Percentiles rank a stretch among this genome's conserved stretches.
Conservation (phyloP, 1,284 basidiomycete genomes). For the Xerocomus alliaceus region DNA sequence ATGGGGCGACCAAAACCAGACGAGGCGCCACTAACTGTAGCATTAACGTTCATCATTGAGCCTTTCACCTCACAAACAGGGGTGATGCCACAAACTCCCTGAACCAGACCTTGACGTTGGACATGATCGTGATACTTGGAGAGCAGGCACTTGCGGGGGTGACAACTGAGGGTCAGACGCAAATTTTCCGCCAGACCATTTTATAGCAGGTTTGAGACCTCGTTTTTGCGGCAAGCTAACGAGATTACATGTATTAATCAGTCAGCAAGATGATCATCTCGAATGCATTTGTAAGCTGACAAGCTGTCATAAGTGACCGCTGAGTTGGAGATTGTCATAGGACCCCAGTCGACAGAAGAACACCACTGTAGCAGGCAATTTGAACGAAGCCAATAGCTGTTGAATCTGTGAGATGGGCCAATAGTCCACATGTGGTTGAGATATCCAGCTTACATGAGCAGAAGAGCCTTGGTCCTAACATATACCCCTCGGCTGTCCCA, state of each 20-base stretch:
- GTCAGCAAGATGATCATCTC: not conserved
- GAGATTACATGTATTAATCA: not conserved
- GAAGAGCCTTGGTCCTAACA: no score
- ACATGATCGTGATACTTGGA: slow-evolving; percentile 11
- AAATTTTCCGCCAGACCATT: not conserved
- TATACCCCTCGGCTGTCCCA: no score
- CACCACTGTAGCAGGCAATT: no score
- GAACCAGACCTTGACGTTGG: slow-evolving; percentile 29
- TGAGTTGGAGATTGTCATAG: no score
- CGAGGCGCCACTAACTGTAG: slow-evolving; percentile 36
- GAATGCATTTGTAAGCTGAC: not conserved
- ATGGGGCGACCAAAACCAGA: slow-evolving; percentile 38
- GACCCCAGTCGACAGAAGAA: no score
- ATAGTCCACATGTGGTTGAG: no score
- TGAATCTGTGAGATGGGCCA: no score
- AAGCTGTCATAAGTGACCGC: not conserved
- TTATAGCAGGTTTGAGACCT: not conserved
- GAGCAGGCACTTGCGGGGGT: not conserved
- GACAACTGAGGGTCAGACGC: not conserved
- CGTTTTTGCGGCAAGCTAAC: not conserved
- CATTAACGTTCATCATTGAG: not conserved
- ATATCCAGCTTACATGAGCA: no score
- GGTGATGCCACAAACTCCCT: slow-evolving; percentile 6
- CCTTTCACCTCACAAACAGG: no score
- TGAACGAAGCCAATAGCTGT: no score